A percentile compares a stretch with the other conserved stretches of the same genome.
Evolutionary conservation across 2,329 filamentous ascomycete genomes (phyloP).

Genomic region (Hymenoscyphus linearis): DNA sequence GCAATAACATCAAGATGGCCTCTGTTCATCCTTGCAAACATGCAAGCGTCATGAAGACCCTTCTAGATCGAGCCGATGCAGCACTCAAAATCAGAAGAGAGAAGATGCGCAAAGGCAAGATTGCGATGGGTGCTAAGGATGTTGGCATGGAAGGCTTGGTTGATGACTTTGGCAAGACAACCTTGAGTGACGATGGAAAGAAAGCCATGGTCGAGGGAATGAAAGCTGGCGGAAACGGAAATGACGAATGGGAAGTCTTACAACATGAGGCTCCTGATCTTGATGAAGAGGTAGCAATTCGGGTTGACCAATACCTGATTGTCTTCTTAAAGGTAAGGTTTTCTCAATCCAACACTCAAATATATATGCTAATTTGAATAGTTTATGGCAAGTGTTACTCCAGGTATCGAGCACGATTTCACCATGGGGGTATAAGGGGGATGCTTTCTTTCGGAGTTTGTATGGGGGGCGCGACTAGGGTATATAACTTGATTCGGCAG

Average conservation of each 20-base stretch:
- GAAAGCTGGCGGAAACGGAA: conserved; percentile 45
- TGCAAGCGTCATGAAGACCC: conserved; percentile 94
- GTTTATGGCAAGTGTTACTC: conserved; percentile 86
- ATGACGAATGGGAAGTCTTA: conserved; percentile 63
- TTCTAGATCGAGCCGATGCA: conserved; percentile 91
- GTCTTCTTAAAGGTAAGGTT: conserved; percentile 70
- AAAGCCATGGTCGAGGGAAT: conserved; percentile 34
- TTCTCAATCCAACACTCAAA: background rate
- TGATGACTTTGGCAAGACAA: conserved; percentile 65
- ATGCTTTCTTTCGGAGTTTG: background rate
- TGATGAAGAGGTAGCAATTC: conserved; percentile 73
- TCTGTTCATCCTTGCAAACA: conserved; percentile 97
- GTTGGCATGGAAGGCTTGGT: conserved; percentile 79
- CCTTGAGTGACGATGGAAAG: conserved; percentile 48
- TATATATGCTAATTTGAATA: conserved; percentile 35
- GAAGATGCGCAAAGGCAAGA: conserved; percentile 63
- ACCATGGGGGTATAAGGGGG: conserved; percentile 76
- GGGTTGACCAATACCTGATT: conserved; percentile 83
- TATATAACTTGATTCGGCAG: background rate
- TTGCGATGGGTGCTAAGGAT: conserved; percentile 39
- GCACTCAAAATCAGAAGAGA: conserved; percentile 83
- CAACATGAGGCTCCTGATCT: conserved; percentile 53
- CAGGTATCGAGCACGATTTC: conserved; percentile 95
- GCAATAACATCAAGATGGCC: conserved; percentile 88
- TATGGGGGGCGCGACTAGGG: background rate